Base-by-base conservation (phyloP, 1,284 basidiomycete species). In the Dichomitus squalens region DNA sequence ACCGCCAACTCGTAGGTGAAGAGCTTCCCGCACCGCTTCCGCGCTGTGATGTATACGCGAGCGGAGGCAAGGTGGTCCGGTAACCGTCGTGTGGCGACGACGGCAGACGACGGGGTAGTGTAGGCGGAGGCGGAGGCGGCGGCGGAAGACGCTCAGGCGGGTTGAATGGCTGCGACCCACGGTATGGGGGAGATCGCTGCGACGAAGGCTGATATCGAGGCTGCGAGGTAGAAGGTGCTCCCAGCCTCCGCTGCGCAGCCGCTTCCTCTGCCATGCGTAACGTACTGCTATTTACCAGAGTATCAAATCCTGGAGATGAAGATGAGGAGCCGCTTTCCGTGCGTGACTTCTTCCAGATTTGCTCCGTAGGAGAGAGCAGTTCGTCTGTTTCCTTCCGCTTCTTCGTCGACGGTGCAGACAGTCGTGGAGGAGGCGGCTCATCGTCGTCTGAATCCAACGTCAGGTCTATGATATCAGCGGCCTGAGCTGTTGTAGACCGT, bases 361-460 rank as follows among this genome's bases (percentile, higher is more conserved):
- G 79, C 65, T 88, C 86, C 2, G 83, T 82, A 2, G 84, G 81
- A 9, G 86, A 84, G 2, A 71, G 71, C 2, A 78, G 58, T 11
- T 78, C 75, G 11, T 78, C 74, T 1, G 80, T 79, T 65, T 85
- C 88, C 61, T 87, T 82, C 67, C 90, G 89, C 64, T 78, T 55
- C 63, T 65, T 70, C 12, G 59, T 49, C 7, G 40, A 14, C 38
- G 56, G 52, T 9, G 51, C n/a, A 23, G 54, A 38, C 12, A 59
- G 46, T 8, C 47, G 64, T 29, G 61, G 57, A 12, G 59, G 66
- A 35, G 65, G 52, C 14, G 73, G 73, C 23, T 81, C 79, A 44
- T 89, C 89, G 20, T 88, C 87, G 52, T 90, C 89, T 20, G 86
- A 87, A 66, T 90, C 88, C 53, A 87, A 73, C 1, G 92, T 94